Base-by-base conservation (phyloP, 768 basidiomycete species). In the Mycena epipterygia region DNA sequence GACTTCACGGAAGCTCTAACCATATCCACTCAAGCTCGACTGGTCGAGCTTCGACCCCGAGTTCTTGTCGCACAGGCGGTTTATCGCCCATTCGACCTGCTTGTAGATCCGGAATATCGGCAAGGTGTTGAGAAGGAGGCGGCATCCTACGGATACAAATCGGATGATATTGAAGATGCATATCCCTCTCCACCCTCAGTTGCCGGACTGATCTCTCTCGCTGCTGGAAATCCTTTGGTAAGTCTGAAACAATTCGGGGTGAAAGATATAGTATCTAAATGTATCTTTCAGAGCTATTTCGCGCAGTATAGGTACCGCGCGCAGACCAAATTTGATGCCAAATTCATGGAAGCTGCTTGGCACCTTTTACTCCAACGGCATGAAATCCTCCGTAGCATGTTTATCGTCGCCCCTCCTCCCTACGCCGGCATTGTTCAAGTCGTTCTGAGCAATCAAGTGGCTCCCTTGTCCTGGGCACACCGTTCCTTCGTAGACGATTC, bases 201-300 rank as follows among this genome's bases (percentile, higher is more conserved):
- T 8, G 48, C 49, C 14, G 61, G 61, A 21, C 19, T 63, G 14
- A 41, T 63, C 19, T 63, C 61, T 30, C 61, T 63, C 19, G 61
- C 61, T 8, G 61, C 61, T 51, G 61, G n/a, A n/a, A 52, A 52
- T 23, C 61, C 61, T 9, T 63, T 52, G 48, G 61, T 63, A 52
- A 13, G 48, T 41, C 1, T 37, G 27, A 52, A 62, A 35, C 48
- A 21, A 5, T 27, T 35, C 60, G 5, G 23, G 13, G 27, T 51
- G 7, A 16, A n/a, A n/a, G n/a, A n/a, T n/a, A 33, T 61, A 44
- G 23, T 12, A 7, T 12, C 33, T 51, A 33, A 60, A 46, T 30
- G 6, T 5, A 49, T 39, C 35, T 9, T 51, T 14, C 37, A 63
- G 61, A 63, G 61, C 37, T 63, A 63, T 33, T 63, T 63, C 14